Evolutionary conservation across 352 stramenopile genomes (phyloP).

Genomic region (Pythium volutum): DNA sequence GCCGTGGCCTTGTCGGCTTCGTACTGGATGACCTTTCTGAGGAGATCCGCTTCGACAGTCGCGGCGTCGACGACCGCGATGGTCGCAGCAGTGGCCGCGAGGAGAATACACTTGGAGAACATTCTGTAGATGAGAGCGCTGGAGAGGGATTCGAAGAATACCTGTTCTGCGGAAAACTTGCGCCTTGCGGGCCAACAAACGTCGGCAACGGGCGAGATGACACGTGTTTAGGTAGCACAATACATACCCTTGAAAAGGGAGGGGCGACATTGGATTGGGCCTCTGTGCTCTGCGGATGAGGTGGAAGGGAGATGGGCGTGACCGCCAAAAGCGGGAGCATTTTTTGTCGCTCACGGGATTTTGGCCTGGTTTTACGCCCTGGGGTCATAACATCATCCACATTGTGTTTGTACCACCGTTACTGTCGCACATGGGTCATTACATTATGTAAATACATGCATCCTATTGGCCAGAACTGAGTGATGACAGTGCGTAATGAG

Average conservation of each 20-base stretch:
- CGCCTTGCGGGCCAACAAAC: background rate
- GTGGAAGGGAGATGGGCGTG: background rate
- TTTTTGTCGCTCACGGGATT: background rate
- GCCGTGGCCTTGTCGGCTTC: slow-evolving; percentile 6
- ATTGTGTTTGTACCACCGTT: too few species aligned
- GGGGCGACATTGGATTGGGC: background rate
- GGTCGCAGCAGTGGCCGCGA: background rate
- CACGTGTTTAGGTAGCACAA: background rate
- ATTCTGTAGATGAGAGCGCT: background rate
- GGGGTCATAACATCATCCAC: too few species aligned
- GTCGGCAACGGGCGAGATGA: background rate
- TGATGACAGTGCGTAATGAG: background rate
- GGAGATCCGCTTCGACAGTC: slow-evolving; percentile 1
- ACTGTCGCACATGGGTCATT: background rate
- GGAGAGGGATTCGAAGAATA: slow-evolving; percentile 8
- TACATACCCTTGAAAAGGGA: background rate
- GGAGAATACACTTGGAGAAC: slow-evolving; percentile 1
- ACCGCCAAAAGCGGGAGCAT: background rate
- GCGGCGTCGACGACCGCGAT: background rate
- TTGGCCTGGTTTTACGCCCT: background rate
- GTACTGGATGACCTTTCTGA: slow-evolving; percentile 17
- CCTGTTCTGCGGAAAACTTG: background rate
- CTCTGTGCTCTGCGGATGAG: background rate
- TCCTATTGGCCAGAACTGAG: background rate
- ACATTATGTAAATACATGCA: background rate